Conservation (phyloP, 805 yeast species). For the Cyberlindnera sargentensis region DNA sequence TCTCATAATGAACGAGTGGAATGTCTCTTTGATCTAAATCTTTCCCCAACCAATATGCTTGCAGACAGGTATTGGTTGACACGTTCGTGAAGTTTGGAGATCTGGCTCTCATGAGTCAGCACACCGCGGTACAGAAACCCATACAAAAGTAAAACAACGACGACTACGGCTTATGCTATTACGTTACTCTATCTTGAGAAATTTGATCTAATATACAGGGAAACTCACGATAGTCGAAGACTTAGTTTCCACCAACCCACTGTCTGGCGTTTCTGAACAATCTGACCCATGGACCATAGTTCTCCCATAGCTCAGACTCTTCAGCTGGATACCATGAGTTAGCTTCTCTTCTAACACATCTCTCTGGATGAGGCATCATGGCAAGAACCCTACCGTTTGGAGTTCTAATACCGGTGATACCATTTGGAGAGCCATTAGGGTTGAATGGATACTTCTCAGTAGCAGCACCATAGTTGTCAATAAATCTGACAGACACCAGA, state of each 20-base stretch:
- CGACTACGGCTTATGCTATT: too few relatives aligned
- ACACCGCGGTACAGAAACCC: too few relatives aligned
- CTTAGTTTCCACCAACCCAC: conserved; percentile 58
- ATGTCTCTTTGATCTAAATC: too few relatives aligned
- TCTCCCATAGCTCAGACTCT: conserved; percentile 57
- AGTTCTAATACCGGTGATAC: conserved; percentile 86
- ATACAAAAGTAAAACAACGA: too few relatives aligned
- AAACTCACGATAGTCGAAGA: too few relatives aligned
- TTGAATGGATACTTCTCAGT: conserved; percentile 86
- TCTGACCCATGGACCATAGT: conserved; percentile 92
- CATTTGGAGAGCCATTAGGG: conserved; percentile 93
- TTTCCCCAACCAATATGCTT: too few relatives aligned
- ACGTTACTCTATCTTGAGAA: too few relatives aligned
- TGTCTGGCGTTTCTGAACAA: conserved; percentile 87
- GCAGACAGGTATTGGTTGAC: too few relatives aligned
- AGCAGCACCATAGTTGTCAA: conserved; percentile 83
- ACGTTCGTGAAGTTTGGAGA: too few relatives aligned
- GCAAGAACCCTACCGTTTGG: conserved; percentile 94
- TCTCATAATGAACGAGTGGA: conserved; percentile 45
- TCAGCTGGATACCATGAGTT: conserved; percentile 86
- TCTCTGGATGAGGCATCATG: conserved; percentile 99
- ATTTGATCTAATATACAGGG: too few relatives aligned
- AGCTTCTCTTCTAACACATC: conserved; percentile 79
- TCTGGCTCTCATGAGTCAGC: too few relatives aligned
- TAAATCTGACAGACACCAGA: conserved; percentile 66